Base-by-base conservation (phyloP, 495 filamentous ascomycete genomes). In the Neurospora sp. region DNA sequence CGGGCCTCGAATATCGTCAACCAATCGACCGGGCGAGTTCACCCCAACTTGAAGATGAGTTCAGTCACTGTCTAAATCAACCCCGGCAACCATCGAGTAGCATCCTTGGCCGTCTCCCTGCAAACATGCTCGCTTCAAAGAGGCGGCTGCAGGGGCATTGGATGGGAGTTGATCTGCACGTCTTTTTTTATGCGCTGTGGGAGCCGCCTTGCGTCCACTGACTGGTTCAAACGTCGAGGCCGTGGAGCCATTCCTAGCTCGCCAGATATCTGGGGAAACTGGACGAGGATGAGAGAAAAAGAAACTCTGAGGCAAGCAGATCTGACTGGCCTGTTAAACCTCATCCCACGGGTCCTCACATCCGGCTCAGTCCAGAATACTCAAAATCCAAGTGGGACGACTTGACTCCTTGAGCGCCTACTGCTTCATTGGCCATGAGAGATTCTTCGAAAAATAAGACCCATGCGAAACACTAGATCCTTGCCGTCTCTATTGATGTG, bases 391-490 rank as follows among this genome's bases (percentile, higher is more conserved):
- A 7, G 54, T 35, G 54, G 54, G 54, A 62, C 54, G 23, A 31
- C 54, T 62, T 18, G 27, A 62, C 54, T 35, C 54, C 48, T 41
- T 72, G 46, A 74, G 80, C 78, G 80, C 77, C 76, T 78, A 82
- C 72, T 42, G 76, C 74, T 78, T 80, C 77, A 82, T 82, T 82
- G 80, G 80, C 73, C 76, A 72, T 71, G 77, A 77, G 27, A 20
- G 39, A 70, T 74, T 72, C 23, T 31, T 62, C 54, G 75, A 80
- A 76, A 80, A 72, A 69, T 73, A 70, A 73, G 78, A 69, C 71
- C 66, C 73, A 81, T 81, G 76, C 80, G 79, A 81, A 82, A 82
- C 80, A 69, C 35, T 37, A 76, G 71, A 77, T 78, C 75, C 75
- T 74, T 74, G 20, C 69, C 70, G 71, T 75, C 70, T 59, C 69